Conservation (phyloP, 2,329 filamentous ascomycete genomes). For the Aspergillus sergii region DNA sequence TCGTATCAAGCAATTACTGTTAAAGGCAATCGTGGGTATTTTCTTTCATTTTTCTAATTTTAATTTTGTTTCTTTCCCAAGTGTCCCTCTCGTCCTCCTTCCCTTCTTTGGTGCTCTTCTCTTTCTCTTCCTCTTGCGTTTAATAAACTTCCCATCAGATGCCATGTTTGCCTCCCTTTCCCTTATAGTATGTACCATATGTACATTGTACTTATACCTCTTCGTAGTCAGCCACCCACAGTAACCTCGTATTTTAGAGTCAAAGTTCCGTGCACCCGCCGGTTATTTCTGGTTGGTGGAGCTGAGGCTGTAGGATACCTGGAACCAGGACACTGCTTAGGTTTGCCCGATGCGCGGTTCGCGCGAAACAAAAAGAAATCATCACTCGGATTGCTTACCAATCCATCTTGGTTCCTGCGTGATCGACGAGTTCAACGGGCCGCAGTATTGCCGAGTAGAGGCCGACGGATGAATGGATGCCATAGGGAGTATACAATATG, state of each 20-base stretch:
- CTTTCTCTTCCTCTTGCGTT: background rate
- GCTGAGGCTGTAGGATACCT: background rate
- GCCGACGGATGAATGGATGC: background rate
- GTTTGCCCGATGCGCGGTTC: constrained; percentile 18
- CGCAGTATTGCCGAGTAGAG: background rate
- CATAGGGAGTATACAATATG: background rate
- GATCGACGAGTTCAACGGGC: background rate
- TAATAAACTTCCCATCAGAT: background rate
- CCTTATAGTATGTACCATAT: background rate
- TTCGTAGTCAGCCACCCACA: background rate
- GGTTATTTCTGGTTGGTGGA: background rate
- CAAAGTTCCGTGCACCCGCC: background rate
- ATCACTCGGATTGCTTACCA: constrained; percentile 1
- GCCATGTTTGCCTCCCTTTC: background rate
- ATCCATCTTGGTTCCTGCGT: background rate
- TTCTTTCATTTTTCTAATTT: background rate
- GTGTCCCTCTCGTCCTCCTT: background rate
- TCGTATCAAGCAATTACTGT: background rate
- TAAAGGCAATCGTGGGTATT: background rate
- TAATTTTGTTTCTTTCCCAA: background rate
- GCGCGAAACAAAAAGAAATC: constrained; percentile 12
- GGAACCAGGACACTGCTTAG: background rate
- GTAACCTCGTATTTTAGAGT: background rate
- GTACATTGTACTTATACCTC: background rate
- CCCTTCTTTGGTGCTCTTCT: too few species aligned